Evolutionary conservation across 768 basidiomycete genomes (phyloP).

Genomic region (Daedalea quercina): DNA sequence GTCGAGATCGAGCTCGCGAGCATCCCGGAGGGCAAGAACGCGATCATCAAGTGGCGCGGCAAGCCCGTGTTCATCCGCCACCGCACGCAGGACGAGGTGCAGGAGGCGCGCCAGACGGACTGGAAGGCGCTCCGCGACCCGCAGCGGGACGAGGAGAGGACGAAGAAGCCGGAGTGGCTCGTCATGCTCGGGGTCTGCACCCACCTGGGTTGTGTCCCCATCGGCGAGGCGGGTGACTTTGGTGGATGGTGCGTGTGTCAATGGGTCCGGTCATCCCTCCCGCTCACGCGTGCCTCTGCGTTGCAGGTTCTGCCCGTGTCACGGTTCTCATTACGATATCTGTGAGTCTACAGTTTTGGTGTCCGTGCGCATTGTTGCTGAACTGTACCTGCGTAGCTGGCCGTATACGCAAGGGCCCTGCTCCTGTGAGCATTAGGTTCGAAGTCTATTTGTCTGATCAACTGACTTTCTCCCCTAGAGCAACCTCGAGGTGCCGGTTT

Average conservation of each 20-base stretch:
- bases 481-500: conserved; percentile 89
- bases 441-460: neutral
- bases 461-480: conserved; percentile 40
- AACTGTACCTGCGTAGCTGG: conserved; percentile 52
- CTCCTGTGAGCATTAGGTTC: conserved; percentile 60
- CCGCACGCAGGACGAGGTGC: conserved; percentile 84
- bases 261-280: neutral
- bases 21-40: conserved; percentile 98
- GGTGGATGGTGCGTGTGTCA: conserved; percentile 82
- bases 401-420: conserved; percentile 92
- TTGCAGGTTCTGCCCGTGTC: conserved; percentile 93
- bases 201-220: conserved; percentile 97
- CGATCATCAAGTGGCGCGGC: conserved; percentile 98
- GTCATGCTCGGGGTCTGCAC: conserved; percentile 94
- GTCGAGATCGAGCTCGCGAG: conserved; percentile 86
- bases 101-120: conserved; percentile 81
- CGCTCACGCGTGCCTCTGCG: neutral
- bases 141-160: conserved; percentile 80
- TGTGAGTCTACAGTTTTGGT: conserved; percentile 42
- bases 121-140: conserved; percentile 91
- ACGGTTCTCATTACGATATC: conserved; percentile 98
- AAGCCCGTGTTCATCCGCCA: conserved; percentile 99
- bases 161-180: conserved; percentile 95
- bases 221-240: conserved; percentile 94
- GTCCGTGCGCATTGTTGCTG: neutral